Evolutionary conservation across 192 early-diverging fungal genomes (phyloP).

Genomic region (Phlyctochytrium arcticum): DNA sequence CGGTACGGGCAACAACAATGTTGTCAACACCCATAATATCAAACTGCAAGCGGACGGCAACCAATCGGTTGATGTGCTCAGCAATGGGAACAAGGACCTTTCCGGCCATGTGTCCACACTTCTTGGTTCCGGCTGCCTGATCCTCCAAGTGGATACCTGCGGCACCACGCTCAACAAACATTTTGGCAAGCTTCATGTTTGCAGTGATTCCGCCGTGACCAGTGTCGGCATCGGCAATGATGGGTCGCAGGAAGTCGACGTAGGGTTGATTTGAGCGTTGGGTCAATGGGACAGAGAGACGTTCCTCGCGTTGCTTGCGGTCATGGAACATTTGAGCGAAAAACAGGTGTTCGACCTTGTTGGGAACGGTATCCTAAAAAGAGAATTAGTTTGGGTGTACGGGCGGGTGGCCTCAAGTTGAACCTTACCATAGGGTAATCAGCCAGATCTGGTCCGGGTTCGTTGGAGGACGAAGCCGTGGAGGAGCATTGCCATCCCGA

Average conservation of each 20-base stretch:
- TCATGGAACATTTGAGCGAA: conserved; percentile 97
- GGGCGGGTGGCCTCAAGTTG: too few species aligned
- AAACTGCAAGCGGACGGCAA: conserved; percentile 92
- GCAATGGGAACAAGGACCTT: conserved; percentile 97
- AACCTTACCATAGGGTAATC: conserved; percentile 95
- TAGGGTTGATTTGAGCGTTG: conserved; percentile 68
- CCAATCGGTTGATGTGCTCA: conserved; percentile 95
- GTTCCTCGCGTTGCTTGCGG: conserved; percentile 89
- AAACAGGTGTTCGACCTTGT: conserved; percentile 98
- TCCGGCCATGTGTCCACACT: conserved; percentile 99
- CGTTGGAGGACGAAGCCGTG: conserved; percentile 89
- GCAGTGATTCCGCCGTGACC: conserved; percentile 98
- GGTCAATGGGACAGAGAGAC: conserved; percentile 61
- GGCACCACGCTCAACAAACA: conserved; percentile 96
- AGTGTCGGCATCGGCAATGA: conserved; percentile 97
- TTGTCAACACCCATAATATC: conserved; percentile 98
- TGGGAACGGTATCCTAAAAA: conserved; percentile 72
- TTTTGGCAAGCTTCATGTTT: conserved; percentile 93
- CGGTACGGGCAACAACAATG: conserved; percentile 89
- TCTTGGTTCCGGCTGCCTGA: conserved; percentile 93
- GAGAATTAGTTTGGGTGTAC: too few species aligned
- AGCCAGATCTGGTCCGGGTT: conserved; percentile 96
- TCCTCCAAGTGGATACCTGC: conserved; percentile 94
- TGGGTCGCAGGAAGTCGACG: conserved; percentile 88
- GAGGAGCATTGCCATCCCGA: conserved; percentile 98